Conservation (phyloP, 2,329 filamentous ascomycete species). For the Pseudogymnoascus sp. region DNA sequence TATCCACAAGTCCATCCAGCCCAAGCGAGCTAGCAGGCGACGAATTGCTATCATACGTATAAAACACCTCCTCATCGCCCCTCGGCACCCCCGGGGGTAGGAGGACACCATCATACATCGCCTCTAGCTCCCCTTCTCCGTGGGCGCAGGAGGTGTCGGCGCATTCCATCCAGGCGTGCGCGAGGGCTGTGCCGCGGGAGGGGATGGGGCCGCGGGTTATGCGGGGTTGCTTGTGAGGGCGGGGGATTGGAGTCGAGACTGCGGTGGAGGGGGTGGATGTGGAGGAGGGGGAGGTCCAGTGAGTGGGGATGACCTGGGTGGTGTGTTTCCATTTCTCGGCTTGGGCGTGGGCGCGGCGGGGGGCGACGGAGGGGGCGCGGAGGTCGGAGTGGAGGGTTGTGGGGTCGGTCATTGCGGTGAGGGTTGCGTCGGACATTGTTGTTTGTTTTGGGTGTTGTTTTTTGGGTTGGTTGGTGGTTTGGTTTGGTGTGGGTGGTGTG, state of each 20-base stretch:
- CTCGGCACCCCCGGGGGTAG: background rate
- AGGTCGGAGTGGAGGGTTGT: background rate
- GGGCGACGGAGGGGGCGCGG: background rate
- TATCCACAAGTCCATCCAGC: constrained; percentile 25
- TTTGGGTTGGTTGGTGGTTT: too few relatives aligned
- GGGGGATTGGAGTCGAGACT: background rate
- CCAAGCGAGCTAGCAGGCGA: constrained; percentile 19
- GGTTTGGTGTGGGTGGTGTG: background rate
- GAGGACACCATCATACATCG: background rate
- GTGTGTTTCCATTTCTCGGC: background rate
- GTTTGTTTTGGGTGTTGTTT: too few relatives aligned
- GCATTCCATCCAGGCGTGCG: background rate
- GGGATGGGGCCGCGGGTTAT: background rate
- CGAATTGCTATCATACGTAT: constrained; percentile 24
- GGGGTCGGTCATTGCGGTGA: background rate
- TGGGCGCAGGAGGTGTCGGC: background rate
- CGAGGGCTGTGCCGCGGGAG: background rate
- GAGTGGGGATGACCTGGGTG: background rate
- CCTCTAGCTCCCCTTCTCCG: too few relatives aligned
- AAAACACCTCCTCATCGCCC: constrained; percentile 19
- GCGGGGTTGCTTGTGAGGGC: background rate
- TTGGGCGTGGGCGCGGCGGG: background rate
- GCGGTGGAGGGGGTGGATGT: too few relatives aligned
- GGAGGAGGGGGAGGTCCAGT: background rate
- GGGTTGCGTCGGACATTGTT: background rate